phyloP scores from a whole-genome alignment of 805 yeast genomes.

The Komagataella pseudopastoris region DNA sequence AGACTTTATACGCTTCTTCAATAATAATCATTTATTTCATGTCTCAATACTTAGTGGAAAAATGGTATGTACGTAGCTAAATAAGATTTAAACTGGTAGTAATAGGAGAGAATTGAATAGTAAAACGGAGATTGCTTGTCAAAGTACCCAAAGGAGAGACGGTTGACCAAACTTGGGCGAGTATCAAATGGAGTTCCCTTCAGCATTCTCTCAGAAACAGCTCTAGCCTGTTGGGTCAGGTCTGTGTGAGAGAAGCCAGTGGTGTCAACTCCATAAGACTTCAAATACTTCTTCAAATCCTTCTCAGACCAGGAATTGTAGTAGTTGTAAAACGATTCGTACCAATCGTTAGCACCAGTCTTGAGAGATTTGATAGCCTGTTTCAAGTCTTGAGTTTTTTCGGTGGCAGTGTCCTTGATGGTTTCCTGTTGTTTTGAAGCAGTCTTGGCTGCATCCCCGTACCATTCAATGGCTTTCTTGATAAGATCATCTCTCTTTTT shows the following conservation, averaged over 20 bases:
- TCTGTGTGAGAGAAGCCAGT: constrained; percentile 18
- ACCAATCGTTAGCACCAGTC: constrained; percentile 6
- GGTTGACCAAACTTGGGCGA: background rate
- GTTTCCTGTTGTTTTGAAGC: constrained; percentile 3
- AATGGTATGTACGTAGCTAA: background rate
- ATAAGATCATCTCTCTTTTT: constrained; percentile 13
- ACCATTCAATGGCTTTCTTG: constrained; percentile 8
- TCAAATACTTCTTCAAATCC: constrained; percentile 26
- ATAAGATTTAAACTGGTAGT: background rate
- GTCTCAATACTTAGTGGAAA: background rate
- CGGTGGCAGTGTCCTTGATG: constrained; percentile 4
- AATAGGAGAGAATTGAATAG: background rate
- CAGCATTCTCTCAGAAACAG: background rate
- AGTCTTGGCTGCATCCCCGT: constrained; percentile 3
- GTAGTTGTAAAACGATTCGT: constrained; percentile 4
- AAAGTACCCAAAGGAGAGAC: background rate
- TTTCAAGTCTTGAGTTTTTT: constrained; percentile 8
- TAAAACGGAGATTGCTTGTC: background rate
- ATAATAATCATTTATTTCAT: background rate
- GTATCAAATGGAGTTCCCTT: background rate
- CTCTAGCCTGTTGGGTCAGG: constrained; percentile 22
- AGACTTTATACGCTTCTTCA: background rate
- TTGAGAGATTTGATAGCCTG: constrained; percentile 3
- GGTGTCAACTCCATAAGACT: constrained; percentile 24
- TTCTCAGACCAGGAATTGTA: constrained; percentile 27